Percentiles rank a stretch among this genome's conserved stretches.
Evolutionary conservation across 306 rosid species (phyloP).

Genomic region (Delonix regia): DNA sequence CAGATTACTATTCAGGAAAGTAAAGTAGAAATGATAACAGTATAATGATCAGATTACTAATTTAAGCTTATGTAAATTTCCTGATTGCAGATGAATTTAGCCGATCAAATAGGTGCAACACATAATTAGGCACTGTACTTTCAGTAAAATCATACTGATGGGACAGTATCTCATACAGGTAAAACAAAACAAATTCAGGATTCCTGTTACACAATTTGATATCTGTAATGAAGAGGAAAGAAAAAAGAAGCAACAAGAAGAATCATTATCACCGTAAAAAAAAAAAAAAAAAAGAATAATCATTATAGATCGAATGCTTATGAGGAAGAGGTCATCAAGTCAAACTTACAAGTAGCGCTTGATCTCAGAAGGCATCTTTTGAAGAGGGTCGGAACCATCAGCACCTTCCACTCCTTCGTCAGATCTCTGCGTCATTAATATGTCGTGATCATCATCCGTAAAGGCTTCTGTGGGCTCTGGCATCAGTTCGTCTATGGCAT

Average conservation of each 20-base stretch:
- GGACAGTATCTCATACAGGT: not conserved
- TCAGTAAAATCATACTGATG: not conserved
- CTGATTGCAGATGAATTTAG: not conserved
- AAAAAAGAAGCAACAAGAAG: not conserved
- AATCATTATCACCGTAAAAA: too few relatives aligned
- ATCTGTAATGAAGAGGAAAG: too few relatives aligned
- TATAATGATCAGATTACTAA: not conserved
- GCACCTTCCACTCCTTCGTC: constrained; percentile 77
- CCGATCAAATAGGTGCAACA: not conserved
- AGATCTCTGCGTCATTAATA: constrained; percentile 91
- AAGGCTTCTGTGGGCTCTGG: constrained; percentile 66
- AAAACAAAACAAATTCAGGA: not conserved
- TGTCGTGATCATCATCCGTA: constrained; percentile 91
- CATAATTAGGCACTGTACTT: not conserved
- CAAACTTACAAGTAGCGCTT: constrained; percentile 82
- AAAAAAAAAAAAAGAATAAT: not conserved
- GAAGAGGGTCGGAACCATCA: constrained; percentile 80
- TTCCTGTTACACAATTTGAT: not conserved
- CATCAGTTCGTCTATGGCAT: constrained; percentile 17
- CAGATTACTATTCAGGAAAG: not conserved
- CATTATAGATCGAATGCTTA: not conserved
- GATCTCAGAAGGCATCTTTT: constrained; percentile 53
- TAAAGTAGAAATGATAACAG: not conserved
- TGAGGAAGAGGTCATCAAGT: not conserved
- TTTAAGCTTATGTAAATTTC: not conserved